These are phyloP conservation scores for Solanum hybrid DNA, from an alignment of 305 asterid genomes.

Conservation along the genomic window DNA sequence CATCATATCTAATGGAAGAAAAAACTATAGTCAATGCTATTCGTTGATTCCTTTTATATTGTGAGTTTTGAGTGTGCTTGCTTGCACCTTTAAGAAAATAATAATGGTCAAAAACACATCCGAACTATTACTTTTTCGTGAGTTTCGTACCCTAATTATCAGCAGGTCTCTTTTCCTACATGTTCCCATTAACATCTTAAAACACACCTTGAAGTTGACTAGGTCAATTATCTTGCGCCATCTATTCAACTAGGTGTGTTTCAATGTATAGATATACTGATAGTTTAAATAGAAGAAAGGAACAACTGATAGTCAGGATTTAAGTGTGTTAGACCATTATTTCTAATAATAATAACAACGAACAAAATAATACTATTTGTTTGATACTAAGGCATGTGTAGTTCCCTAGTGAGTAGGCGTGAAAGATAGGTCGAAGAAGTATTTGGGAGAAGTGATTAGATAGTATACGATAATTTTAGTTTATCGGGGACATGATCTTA, in stretches of 20 bases:
- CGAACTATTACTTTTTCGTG: background rate
- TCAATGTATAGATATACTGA: background rate
- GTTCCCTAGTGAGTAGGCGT: background rate
- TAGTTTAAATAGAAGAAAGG: background rate
- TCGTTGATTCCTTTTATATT: background rate
- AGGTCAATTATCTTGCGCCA: background rate
- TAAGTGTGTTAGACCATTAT: background rate
- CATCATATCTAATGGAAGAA: background rate
- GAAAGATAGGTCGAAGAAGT: background rate
- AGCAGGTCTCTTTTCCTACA: background rate
- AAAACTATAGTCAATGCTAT: background rate
- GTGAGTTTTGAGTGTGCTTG: background rate
- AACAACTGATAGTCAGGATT: background rate
- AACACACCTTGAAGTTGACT: background rate
- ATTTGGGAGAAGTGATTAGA: background rate
- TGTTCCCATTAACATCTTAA: background rate
- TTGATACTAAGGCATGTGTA: background rate
- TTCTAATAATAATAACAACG: background rate
- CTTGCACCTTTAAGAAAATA: background rate
- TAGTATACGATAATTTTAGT: fast-evolving
- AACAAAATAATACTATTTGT: background rate
- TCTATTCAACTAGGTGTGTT: background rate
- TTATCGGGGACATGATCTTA: background rate
- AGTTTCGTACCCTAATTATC: background rate
- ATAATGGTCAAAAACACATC: background rate